These are phyloP conservation scores for Corymbia maculata DNA, from an alignment of 345 rosid genomes.

Conservation along the genomic window DNA sequence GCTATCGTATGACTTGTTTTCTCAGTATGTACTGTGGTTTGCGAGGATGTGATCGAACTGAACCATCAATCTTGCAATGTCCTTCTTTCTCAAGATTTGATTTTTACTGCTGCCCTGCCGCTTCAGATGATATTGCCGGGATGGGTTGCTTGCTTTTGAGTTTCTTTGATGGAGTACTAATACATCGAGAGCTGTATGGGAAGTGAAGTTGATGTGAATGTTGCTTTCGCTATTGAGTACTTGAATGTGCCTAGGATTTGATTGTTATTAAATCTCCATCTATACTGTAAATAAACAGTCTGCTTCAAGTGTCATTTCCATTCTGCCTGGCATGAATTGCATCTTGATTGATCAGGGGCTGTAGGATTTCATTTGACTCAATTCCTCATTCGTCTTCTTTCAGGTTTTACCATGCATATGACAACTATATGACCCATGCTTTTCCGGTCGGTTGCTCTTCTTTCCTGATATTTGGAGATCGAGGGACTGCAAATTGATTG, in stretches of 20 bases:
- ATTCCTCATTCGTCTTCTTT: neutral
- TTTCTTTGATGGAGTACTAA: neutral
- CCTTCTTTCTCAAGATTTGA: neutral
- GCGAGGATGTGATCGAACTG: neutral
- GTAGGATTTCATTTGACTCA: neutral
- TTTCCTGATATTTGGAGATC: neutral
- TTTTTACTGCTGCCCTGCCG: neutral
- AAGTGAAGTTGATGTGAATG: neutral
- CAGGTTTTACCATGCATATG: conserved; percentile 97
- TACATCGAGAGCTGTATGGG: neutral
- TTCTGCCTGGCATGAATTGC: neutral
- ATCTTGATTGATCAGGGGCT: neutral
- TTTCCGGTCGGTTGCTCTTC: conserved; percentile 65
- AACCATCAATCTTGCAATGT: neutral
- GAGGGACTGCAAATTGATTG: neutral
- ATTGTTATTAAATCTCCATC: neutral
- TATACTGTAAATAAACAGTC: neutral
- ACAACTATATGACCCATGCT: conserved; percentile 79
- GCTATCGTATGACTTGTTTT: neutral
- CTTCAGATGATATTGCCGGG: neutral
- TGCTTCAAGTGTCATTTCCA: neutral
- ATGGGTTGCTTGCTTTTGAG: neutral
- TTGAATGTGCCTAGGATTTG: neutral
- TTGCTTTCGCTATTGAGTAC: neutral
- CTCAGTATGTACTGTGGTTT: neutral